Base-by-base conservation (phyloP, 768 basidiomycete species). In the Leucocoprinus leucothites region DNA sequence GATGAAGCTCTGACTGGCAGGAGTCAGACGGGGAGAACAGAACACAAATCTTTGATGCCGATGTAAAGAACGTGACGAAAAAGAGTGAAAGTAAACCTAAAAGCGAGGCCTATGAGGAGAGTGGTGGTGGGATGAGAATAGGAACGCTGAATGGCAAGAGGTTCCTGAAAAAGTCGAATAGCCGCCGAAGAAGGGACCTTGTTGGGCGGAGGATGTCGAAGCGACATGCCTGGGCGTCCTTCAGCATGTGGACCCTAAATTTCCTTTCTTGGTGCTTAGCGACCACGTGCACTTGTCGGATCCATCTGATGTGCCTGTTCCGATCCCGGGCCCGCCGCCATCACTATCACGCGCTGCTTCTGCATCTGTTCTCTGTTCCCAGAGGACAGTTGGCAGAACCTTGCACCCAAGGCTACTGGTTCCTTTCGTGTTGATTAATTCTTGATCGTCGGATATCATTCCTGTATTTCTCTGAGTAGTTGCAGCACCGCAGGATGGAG, bases 71-170 rank as follows among this genome's bases (percentile, higher is more conserved):
- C 28, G 54, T 56, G 26, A 56, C 55, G 46, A 44, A 34, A 47
- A 58, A 50, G 64, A 60, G 45, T 47, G 58, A 28, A 44, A 58
- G 55, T 47, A 61, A 61, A 43, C 52, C 57, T 46, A 51, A 21
- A 25, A 40, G 48, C 42, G 51, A 59, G 64, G 58, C 31, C 41
- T 31, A 50, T 48, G 47, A 59, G 64, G 64, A 56, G 60, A 64
- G 58, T 64, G 64, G 67, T 60, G 58, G 58, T 56, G 55, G 55
- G 42, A 49, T 35, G 51, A 49, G 53, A 40, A 49, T 22, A 11
- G 43, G 28, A 48, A 42, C 16, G 16, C 14, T 44, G 24, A 18
- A 16, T 24, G 38, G 41, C 1, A 16, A 25, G 22, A 35, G 9
- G 34, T 26, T 36, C 34, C 44, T 44, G 18, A 34, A 36, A 45